phyloP scores from a whole-genome alignment of 2,329 filamentous ascomycete species.

The Tolypocladium tropicale region DNA sequence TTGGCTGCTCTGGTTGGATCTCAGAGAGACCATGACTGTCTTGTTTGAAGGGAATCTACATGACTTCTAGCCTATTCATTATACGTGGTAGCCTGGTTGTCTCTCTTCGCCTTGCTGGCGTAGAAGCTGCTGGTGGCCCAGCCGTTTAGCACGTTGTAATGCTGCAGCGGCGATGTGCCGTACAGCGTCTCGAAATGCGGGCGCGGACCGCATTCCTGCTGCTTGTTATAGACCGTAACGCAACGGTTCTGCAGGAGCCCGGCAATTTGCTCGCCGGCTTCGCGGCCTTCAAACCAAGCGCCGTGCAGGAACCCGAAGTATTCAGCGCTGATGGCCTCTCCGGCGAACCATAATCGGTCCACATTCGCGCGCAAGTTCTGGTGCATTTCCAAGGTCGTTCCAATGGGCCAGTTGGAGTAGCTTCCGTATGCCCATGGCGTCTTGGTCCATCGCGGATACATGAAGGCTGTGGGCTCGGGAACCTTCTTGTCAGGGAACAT shows the following conservation, averaged over 20 bases:
- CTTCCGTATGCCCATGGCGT: slow-evolving; percentile 41
- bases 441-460: slow-evolving; percentile 38
- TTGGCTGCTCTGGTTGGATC: no score
- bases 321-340: slow-evolving; percentile 50
- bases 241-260: slow-evolving; percentile 11
- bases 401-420: slow-evolving; percentile 59
- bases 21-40: no score
- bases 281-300: slow-evolving; percentile 45
- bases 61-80: no score
- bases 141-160: slow-evolving; percentile 23
- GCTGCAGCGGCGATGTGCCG: slow-evolving; percentile 21
- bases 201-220: slow-evolving; percentile 9
- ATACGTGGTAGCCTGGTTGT: background rate
- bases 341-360: slow-evolving; percentile 51
- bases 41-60: no score
- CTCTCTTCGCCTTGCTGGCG: background rate
- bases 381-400: slow-evolving; percentile 53
- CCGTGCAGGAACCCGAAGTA: slow-evolving; percentile 60
- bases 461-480: slow-evolving; percentile 49
- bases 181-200: slow-evolving; percentile 11
- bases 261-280: slow-evolving; percentile 34
- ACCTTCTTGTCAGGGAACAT: slow-evolving; percentile 51
- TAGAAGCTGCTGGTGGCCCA: slow-evolving; percentile 26
- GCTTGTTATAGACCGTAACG: slow-evolving; percentile 3
- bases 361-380: slow-evolving; percentile 59